Base-by-base conservation (phyloP, 2,329 filamentous ascomycete genomes). In the Neoascochyta sp. region DNA sequence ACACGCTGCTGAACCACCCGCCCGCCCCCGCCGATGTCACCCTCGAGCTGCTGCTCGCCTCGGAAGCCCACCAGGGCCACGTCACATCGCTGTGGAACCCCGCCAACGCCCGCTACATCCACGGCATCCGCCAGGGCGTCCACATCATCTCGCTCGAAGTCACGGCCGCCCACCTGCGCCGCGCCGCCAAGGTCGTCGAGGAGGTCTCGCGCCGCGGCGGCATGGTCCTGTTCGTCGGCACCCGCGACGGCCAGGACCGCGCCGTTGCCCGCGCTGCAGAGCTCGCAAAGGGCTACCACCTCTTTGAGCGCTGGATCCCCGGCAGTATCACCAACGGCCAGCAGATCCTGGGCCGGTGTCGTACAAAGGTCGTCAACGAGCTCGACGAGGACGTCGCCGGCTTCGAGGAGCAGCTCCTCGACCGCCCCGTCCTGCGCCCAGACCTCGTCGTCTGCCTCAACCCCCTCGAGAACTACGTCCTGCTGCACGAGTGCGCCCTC, bases 371-470 rank as follows among this genome's bases (percentile, higher is more conserved):
- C 6, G 79, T 95, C 32, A 79, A 95, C 63, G 76, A 83, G 55
- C 53, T 75, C 36, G 92, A 96, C 62, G 52, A 76, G 40, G 69
- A 76, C 33, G 52, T 81, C 7, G 52, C 59, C 4, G 80, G 80
- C 2, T 93, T 82, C 52, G 76, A 83, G 26, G 68, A 75, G 20
- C 80, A 83, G 56, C 63, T 85, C 38, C 68, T 65, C 26, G 71
- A 80, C 22, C 73, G 77, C 23, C 69, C 80, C 9, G 80, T 83
- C 5, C 62, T 96, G 24, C 76, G 84, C 49, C 92, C 92, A 0
- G 92, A 98, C 60, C 68, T 98, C 36, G 90, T 98, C 1, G 80
- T 98, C 9, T 92, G 86, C 57, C 60, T 98, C 51, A 98, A 96
- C 62, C 90, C 90, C 8, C 58, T 90, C 34, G 92, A 98, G 71